Conservation (phyloP, 176 grass and related monocot species). For the Triticum turgidum region DNA sequence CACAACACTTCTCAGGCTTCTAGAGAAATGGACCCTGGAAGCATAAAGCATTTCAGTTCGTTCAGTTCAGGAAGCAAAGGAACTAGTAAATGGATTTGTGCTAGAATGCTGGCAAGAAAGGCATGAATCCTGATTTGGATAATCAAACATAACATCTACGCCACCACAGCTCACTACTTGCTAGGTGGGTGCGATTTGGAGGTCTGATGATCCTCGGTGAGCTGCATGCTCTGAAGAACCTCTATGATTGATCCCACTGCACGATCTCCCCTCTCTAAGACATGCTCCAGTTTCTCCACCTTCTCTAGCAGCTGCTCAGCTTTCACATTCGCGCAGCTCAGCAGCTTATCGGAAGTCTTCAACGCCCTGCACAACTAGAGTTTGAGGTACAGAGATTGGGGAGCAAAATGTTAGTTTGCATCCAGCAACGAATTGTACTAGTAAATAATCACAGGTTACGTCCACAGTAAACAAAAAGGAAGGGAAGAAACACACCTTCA, state of each 20-base stretch:
- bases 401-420: background rate
- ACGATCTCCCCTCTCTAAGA: slow-evolving; percentile 20
- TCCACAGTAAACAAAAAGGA: background rate
- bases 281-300: slow-evolving; percentile 20
- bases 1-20: background rate
- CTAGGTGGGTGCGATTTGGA: background rate
- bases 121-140: background rate
- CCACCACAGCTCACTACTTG: slow-evolving; percentile 23
- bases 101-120: background rate
- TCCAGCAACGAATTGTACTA: background rate
- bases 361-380: slow-evolving; percentile 24
- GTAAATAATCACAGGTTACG: background rate
- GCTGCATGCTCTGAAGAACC: background rate
- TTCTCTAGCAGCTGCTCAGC: slow-evolving; percentile 29
- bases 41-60: background rate
- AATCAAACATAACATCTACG: background rate
- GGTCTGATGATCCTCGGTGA: background rate
- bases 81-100: background rate
- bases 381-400: background rate
- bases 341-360: slow-evolving; percentile 48
- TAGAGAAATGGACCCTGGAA: background rate
- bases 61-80: background rate
- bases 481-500: slow-evolving; percentile 32
- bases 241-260: slow-evolving; percentile 19
- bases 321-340: slow-evolving; percentile 4